These are phyloP conservation scores for Geotrichum aggregatum DNA, from an alignment of 1,139 yeast species.

Conservation along the genomic window DNA sequence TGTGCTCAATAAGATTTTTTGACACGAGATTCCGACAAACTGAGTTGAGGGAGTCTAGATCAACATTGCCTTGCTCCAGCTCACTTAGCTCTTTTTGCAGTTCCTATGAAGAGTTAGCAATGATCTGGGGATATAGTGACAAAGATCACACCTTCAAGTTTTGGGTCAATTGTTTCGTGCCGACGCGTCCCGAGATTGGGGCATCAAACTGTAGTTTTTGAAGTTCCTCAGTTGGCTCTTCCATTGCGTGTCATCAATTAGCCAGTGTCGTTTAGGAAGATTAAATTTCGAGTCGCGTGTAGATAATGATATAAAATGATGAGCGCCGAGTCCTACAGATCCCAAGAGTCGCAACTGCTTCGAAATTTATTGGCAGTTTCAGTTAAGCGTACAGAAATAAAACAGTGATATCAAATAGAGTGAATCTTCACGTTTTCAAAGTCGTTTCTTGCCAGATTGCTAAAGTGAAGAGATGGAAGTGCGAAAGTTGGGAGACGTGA, in stretches of 20 bases:
- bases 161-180: conserved; percentile 16
- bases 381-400: too few relatives aligned
- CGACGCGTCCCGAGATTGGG: conserved; percentile 16
- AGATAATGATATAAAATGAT: too few relatives aligned
- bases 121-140: neutral
- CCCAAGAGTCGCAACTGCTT: too few relatives aligned
- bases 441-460: neutral
- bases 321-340: neutral
- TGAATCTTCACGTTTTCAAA: neutral
- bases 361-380: too few relatives aligned
- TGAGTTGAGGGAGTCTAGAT: conserved; percentile 10
- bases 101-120: conserved; percentile 11
- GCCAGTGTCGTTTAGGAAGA: too few relatives aligned
- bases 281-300: neutral
- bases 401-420: neutral
- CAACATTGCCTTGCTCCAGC: conserved; percentile 17
- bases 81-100: conserved; percentile 15
- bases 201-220: conserved; percentile 13
- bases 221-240: conserved; percentile 12
- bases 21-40: conserved; percentile 47
- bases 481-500: neutral
- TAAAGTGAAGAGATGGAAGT: neutral
- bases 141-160: conserved; percentile 15
- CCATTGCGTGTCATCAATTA: conserved; percentile 4
- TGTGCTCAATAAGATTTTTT: conserved; percentile 55